Conservation (phyloP, 1,284 basidiomycete genomes). For the Papiliotrema fonsecae region DNA sequence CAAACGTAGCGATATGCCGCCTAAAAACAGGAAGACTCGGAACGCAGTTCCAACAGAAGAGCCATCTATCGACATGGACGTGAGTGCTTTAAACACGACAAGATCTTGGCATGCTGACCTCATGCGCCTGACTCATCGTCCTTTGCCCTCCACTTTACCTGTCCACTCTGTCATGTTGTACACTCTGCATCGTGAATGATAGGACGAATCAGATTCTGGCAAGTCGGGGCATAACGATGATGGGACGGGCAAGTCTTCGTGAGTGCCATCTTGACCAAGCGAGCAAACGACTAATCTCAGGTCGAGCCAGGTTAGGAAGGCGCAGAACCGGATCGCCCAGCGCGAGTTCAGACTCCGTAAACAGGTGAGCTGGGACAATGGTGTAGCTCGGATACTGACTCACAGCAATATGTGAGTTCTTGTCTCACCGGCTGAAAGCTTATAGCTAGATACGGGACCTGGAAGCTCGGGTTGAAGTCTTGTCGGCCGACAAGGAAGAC, state of each 20-base stretch:
- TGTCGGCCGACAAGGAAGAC: constrained; percentile 84
- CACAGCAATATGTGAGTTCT: constrained; percentile 36
- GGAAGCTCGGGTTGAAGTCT: constrained; percentile 81
- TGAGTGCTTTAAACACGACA: no score
- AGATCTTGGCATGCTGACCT: background rate
- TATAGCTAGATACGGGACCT: constrained; percentile 74
- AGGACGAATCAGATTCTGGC: background rate
- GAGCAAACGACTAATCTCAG: background rate
- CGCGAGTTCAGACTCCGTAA: constrained; percentile 85
- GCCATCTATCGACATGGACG: background rate
- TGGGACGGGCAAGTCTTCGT: background rate
- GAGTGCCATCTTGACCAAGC: background rate
- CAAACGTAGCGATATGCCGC: no score
- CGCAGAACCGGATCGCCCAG: constrained; percentile 85
- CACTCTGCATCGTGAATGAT: background rate
- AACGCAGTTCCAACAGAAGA: no score
- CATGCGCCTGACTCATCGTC: background rate
- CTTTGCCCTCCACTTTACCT: background rate
- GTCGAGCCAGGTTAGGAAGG: background rate
- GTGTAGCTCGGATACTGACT: constrained; percentile 6
- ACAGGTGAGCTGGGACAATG: constrained; percentile 59
- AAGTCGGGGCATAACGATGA: background rate
- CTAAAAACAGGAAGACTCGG: no score
- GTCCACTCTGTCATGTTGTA: background rate
- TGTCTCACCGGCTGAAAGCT: constrained; percentile 2